Base-by-base conservation (phyloP, 2,329 filamentous ascomycete species). In the Cladophialophora immunda region DNA sequence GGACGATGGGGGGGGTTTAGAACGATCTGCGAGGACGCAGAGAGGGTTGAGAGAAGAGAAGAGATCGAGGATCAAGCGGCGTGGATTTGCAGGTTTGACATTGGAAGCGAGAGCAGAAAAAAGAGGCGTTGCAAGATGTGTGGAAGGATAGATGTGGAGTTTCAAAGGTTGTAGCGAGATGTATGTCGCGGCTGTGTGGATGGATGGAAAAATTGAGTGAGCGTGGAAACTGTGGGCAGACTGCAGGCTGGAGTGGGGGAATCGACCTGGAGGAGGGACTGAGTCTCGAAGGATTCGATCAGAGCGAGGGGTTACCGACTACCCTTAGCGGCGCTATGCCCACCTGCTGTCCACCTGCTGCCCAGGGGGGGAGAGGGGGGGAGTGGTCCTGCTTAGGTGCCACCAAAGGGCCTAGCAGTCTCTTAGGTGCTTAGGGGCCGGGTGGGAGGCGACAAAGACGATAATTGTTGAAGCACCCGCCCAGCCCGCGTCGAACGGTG, bases 391-490 rank as follows among this genome's bases (percentile, higher is more conserved):
- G 45, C 45, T 53, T 53, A 61, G 58, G 45, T 50, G 22, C 45
- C 45, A 25, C 19, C 45, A 25, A 50, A 25, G 19, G 19, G 17
- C 38, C 38, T 50, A 50, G 45, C 15, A 25, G 9, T 6, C 7
- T 22, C 19, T 25, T 50, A 50, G 19, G 19, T 50, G 45, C 45
- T 50, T 27, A 50, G 45, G 45, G 58, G 30, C 45, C 47, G 45
- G 58, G 58, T 61, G 58, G 58, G 58, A 62, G 60, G 60, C 60
- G 52, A 62, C 34, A 53, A 62, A 27, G 50, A 62, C 60, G 60
- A 62, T 45, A 62, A 62, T 50, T 25, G 9, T 50, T 50, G 45
- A 5, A 27, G 45, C 22, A 50, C 45, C 45, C 41, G 41, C 19
- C 41, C n/a, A 47, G n/a, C 41, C 41, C 45, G 45, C 45, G 19